These are phyloP conservation scores for Glebionis coronaria DNA, from an alignment of 129 eudicot species.

Conservation along the genomic window DNA sequence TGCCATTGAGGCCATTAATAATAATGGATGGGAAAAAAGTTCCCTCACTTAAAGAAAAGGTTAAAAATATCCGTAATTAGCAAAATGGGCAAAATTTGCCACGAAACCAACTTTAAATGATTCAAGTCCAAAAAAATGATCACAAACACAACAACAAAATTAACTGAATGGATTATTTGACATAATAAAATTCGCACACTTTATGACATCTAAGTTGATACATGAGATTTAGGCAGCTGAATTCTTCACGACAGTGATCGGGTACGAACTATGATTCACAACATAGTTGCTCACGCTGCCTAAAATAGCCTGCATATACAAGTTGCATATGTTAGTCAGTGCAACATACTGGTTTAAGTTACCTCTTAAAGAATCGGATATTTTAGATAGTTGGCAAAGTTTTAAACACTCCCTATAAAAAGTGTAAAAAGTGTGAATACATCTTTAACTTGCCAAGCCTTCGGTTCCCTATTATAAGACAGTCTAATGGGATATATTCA, in stretches of 20 bases:
- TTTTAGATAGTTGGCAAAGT: no score
- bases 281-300: conserved; percentile 92
- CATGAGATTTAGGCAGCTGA: not conserved
- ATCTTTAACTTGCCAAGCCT: conserved; percentile 88
- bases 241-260: conserved; percentile 84
- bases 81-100: no score
- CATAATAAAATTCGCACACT: conserved; percentile 2
- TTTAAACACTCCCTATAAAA: not conserved
- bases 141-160: not conserved
- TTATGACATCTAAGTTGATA: not conserved
- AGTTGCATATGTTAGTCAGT: not conserved
- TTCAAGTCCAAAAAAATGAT: not conserved
- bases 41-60: no score
- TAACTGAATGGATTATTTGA: conserved; percentile 19
- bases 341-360: not conserved
- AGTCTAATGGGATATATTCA: conserved; percentile 55
- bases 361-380: not conserved
- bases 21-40: no score
- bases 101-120: conserved; percentile 9
- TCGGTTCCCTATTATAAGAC: conserved; percentile 76
- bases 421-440: conserved; percentile 24
- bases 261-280: conserved; percentile 65
- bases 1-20: no score
- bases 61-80: no score
- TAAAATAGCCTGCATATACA: conserved; percentile 53